A percentile compares a stretch with the other conserved stretches of the same genome.
Conservation (phyloP, 169 alveolate species). For the Cardiosporidium cionae region DNA sequence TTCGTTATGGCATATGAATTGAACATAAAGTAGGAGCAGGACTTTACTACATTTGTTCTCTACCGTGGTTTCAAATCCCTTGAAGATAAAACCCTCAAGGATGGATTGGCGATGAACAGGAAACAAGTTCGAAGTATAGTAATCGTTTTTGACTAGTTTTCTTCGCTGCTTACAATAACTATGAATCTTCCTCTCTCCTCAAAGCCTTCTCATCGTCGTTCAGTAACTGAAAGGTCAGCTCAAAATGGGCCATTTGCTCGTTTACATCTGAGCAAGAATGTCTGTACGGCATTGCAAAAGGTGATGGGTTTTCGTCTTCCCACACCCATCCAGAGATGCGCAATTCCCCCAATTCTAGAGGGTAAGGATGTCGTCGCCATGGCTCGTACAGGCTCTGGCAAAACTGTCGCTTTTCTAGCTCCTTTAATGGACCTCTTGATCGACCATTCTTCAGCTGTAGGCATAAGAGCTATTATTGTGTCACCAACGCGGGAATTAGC, state of each 20-base stretch:
- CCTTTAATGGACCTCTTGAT: constrained; percentile 52
- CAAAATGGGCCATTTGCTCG: constrained; percentile 8
- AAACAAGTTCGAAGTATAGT: too few species aligned
- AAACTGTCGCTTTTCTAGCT: constrained; percentile 85
- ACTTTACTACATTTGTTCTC: too few species aligned
- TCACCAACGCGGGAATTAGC: constrained; percentile 88
- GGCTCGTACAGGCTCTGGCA: constrained; percentile 87
- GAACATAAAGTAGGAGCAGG: too few species aligned
- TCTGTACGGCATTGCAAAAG: constrained; percentile 4
- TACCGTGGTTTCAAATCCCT: too few species aligned
- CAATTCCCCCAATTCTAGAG: constrained; percentile 78
- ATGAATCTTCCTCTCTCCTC: too few species aligned
- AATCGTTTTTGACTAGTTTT: too few species aligned
- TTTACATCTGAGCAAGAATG: background rate
- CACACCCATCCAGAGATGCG: constrained; percentile 86
- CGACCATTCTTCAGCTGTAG: constrained; percentile 69
- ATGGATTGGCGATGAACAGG: too few species aligned
- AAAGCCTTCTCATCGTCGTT: too few species aligned
- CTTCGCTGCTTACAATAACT: too few species aligned
- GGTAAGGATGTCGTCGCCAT: constrained; percentile 77
- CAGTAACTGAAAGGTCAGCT: too few species aligned
- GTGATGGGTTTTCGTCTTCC: constrained; percentile 58
- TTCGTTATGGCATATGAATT: too few species aligned
- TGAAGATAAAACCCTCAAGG: too few species aligned
- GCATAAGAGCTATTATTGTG: constrained; percentile 76